Base-by-base conservation (phyloP, 768 basidiomycete species). In the Phanerochaete sordida region DNA sequence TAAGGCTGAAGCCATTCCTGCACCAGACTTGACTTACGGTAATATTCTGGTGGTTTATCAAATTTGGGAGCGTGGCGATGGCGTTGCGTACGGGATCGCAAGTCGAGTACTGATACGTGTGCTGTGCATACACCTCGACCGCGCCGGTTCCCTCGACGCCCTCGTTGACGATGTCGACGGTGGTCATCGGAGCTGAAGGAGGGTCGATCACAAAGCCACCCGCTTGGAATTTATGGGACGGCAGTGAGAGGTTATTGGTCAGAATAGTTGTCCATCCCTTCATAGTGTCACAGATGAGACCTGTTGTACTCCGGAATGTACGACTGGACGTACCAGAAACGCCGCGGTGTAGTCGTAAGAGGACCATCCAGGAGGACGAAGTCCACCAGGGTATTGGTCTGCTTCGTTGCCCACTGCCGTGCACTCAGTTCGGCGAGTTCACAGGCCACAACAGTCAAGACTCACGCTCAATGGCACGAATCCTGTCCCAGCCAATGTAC, bases 61-160 rank as follows among this genome's bases (percentile, higher is more conserved):
- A 63, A 46, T 69, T 66, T n/a, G 70, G 65, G 8, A 74, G 59
- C 1, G 70, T 74, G 1, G 72, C 70, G 16, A 67, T 62, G 11
- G 69, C 72, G 48, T 71, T 64, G 6, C 72, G 49, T 26, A 63
- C 65, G 0, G 73, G 70, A 53, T 69, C 70, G 63, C 74, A 75
- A 23, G 73, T 72, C 24, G 73, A 73, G 55, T 73, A 74, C 57
- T 72, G 71, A 57, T 73, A 72, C 66, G 70, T 71, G 58, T 75
- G 72, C 46, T 71, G 72, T 11, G 67, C 67, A 52, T 71, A 74
- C 15, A 71, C 47, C 56, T 70, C 67, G 48, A 73, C 62, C 19
- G 57, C 61, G 26, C 64, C 61, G 23, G 66, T 66, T 12, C 54
- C 39, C 35, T 65, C 64, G 12, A 72, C 49, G 9, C 70, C 70